A percentile compares a stretch with the other conserved stretches of the same genome.
These are phyloP conservation scores for Candida taoyuanica DNA, from an alignment of 805 yeast genomes.

Conservation along the genomic window DNA sequence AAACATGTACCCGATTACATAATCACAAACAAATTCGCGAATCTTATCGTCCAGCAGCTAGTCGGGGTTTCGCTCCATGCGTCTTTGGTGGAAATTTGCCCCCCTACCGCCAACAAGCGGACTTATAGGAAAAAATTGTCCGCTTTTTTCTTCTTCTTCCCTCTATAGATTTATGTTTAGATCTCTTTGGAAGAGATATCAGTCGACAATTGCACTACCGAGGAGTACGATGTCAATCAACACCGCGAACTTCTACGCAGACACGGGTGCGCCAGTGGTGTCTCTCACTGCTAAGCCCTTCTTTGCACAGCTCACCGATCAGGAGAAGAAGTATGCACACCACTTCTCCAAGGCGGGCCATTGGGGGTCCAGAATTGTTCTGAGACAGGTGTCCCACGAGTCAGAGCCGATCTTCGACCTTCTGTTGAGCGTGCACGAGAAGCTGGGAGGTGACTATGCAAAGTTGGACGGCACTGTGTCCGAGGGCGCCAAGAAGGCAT, in stretches of 20 bases:
- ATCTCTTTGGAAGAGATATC: neutral
- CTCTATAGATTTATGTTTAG: neutral
- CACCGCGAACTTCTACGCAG: conserved; percentile 39
- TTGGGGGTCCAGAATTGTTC: conserved; percentile 73
- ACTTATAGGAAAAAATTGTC: neutral
- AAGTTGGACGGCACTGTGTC: conserved; percentile 31
- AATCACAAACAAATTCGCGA: too few species aligned
- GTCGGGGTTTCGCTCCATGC: too few species aligned
- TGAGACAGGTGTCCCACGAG: conserved; percentile 80
- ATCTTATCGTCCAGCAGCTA: too few species aligned
- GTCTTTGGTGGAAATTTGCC: neutral
- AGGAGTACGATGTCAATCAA: conserved; percentile 11
- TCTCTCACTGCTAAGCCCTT: conserved; percentile 63
- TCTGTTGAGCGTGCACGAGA: conserved; percentile 54
- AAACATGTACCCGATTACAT: too few species aligned
- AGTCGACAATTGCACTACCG: neutral
- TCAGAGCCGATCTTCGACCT: conserved; percentile 72
- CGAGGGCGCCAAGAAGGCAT: conserved; percentile 37
- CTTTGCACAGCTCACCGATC: conserved; percentile 57
- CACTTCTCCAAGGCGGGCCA: conserved; percentile 79
- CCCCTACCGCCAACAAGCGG: neutral
- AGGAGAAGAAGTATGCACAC: conserved; percentile 74
- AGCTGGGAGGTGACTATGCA: conserved; percentile 43
- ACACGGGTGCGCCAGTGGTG: conserved; percentile 63
- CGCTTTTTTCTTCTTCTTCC: neutral